Percentiles rank a stretch among this genome's conserved stretches.
These are phyloP conservation scores for Penicillium paradoxum DNA, from an alignment of 495 filamentous ascomycete species.

Conservation along the genomic window DNA sequence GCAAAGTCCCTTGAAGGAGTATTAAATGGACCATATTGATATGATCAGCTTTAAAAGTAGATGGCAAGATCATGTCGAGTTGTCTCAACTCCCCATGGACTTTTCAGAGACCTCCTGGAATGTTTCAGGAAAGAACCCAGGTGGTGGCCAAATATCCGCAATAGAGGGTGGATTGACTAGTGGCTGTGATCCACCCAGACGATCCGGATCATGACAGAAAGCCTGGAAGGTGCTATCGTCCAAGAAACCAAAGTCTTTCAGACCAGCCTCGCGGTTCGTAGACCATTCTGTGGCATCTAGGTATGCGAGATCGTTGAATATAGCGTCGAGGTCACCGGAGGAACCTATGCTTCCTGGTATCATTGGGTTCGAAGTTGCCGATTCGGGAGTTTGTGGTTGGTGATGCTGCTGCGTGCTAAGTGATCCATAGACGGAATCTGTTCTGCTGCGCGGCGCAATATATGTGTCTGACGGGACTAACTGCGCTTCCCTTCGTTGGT, in stretches of 20 bases:
- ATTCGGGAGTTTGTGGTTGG: constrained; percentile 29
- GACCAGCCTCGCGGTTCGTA: constrained; percentile 46
- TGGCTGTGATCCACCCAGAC: constrained; percentile 37
- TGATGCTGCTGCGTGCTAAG: constrained; percentile 23
- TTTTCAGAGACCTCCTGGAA: constrained; percentile 34
- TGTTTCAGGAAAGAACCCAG: constrained; percentile 44
- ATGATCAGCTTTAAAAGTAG: constrained; percentile 4
- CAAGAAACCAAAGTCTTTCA: constrained; percentile 58
- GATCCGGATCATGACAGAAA: constrained; percentile 52
- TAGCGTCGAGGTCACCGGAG: constrained; percentile 48
- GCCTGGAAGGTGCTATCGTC: constrained; percentile 50
- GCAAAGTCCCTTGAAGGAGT: not conserved
- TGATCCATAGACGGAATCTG: constrained; percentile 24
- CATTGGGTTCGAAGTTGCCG: constrained; percentile 23
- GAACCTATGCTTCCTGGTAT: constrained; percentile 13
- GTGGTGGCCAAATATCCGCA: constrained; percentile 46
- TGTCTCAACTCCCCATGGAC: constrained; percentile 22
- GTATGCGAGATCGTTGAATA: constrained; percentile 59
- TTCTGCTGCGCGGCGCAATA: constrained; percentile 24
- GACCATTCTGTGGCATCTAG: constrained; percentile 56
- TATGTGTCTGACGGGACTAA: constrained; percentile 14
- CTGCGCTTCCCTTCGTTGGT: constrained; percentile 15
- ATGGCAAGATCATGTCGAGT: no score
- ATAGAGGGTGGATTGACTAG: constrained; percentile 43
- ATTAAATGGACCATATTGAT: not conserved